These are phyloP conservation scores for Ceratocystis colombiana DNA, from an alignment of 2,329 filamentous ascomycete genomes.

Conservation along the genomic window DNA sequence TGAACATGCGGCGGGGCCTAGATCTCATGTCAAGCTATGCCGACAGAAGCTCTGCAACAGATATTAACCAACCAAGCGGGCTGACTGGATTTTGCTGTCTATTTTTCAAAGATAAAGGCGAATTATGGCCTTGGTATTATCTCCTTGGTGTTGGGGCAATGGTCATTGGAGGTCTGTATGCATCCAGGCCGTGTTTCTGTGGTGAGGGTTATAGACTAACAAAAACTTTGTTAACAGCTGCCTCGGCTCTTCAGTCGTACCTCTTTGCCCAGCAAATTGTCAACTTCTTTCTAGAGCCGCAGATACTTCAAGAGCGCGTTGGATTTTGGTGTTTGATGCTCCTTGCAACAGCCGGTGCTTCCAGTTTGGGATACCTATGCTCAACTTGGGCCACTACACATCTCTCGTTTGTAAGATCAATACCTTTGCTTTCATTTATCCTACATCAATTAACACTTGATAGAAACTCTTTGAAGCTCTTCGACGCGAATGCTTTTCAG, in stretches of 20 bases:
- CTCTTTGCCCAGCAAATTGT: slow-evolving; percentile 26
- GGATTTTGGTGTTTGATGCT: slow-evolving; percentile 33
- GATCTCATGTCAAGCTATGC: slow-evolving; percentile 21
- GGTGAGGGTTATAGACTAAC: neutral
- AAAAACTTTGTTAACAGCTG: neutral
- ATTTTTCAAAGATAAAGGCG: slow-evolving; percentile 22
- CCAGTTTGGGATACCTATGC: slow-evolving; percentile 30
- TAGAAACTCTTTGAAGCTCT: slow-evolving; percentile 27
- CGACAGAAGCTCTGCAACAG: neutral
- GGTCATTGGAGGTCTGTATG: slow-evolving; percentile 25
- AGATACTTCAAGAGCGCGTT: slow-evolving; percentile 13
- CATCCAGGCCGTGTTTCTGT: neutral
- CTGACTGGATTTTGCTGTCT: slow-evolving; percentile 22
- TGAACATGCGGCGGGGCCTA: slow-evolving; percentile 19
- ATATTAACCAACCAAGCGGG: slow-evolving; percentile 3
- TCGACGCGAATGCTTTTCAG: slow-evolving; percentile 30
- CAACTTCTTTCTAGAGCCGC: slow-evolving; percentile 21
- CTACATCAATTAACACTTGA: neutral
- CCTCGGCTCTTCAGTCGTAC: slow-evolving; percentile 25
- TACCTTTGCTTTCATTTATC: neutral
- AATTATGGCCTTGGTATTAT: slow-evolving; percentile 25
- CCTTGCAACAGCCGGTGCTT: slow-evolving; percentile 30
- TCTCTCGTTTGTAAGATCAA: slow-evolving; percentile 26
- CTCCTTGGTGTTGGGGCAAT: slow-evolving; percentile 23
- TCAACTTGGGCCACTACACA: slow-evolving; percentile 29